Percentiles rank a stretch among this genome's conserved stretches.
phyloP scores from a whole-genome alignment of 1,139 yeast species.

The Yamadazyma blattariae region DNA sequence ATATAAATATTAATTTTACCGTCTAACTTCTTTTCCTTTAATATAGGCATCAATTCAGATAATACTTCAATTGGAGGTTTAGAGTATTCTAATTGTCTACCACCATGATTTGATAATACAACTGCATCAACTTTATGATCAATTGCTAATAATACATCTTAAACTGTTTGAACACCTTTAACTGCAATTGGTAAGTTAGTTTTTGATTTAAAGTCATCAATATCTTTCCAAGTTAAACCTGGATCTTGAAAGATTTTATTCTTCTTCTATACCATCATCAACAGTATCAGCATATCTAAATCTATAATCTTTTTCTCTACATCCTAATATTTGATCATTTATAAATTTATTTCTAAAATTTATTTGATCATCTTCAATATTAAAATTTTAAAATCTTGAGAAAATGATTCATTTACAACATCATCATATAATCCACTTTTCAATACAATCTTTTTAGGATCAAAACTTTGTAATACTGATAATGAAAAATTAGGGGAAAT shows the following conservation, averaged over 20 bases:
- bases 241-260: conserved; percentile 11
- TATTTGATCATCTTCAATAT: no score
- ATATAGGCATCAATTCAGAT: conserved; percentile 42
- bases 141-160: conserved; percentile 48
- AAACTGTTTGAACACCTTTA: conserved; percentile 51
- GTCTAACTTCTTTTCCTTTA: conserved; percentile 33
- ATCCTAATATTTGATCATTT: no score
- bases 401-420: no score
- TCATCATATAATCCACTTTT: no score
- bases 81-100: conserved; percentile 51
- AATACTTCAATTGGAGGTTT: conserved; percentile 48
- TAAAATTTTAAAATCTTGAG: no score
- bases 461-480: no score
- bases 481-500: no score
- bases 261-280: conserved; percentile 8
- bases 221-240: conserved; percentile 20
- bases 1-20: conserved; percentile 41
- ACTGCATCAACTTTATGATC: conserved; percentile 47
- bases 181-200: conserved; percentile 37
- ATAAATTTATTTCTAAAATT: no score
- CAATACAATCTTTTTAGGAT: no score
- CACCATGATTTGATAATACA: conserved; percentile 56
- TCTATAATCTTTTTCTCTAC: conserved; percentile 24
- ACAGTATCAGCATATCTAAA: conserved; percentile 14
- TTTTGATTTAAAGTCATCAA: conserved; percentile 16